A percentile compares a stretch with the other conserved stretches of the same genome.
Evolutionary conservation across 108 stramenopile species (phyloP).

Genomic region (Nitzschia palea): DNA sequence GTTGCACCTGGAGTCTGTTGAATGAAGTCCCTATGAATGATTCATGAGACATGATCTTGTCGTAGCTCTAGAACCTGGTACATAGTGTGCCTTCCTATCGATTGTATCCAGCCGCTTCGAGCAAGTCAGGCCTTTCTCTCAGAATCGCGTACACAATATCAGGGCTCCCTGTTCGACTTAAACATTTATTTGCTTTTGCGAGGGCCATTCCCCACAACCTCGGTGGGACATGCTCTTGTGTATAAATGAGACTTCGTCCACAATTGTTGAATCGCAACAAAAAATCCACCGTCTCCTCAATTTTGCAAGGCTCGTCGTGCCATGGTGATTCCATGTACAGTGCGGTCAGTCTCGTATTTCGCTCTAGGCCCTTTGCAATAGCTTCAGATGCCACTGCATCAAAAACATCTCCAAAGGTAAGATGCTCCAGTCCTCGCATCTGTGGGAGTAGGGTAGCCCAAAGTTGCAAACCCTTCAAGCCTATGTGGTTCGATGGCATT

Average conservation of each 20-base stretch:
- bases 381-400: slow-evolving; percentile 24
- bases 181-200: slow-evolving; percentile 6
- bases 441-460: slow-evolving; percentile 26
- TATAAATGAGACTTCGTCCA: slow-evolving; percentile 25
- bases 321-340: slow-evolving; percentile 27
- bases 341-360: slow-evolving; percentile 13
- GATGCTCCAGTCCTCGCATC: slow-evolving; percentile 33
- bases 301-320: background rate
- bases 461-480: slow-evolving; percentile 17
- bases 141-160: slow-evolving; percentile 35
- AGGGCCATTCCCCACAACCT: slow-evolving; percentile 22
- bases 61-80: too few species aligned
- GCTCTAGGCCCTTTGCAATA: slow-evolving; percentile 14
- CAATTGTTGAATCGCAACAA: slow-evolving; percentile 31
- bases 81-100: too few species aligned
- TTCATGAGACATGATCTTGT: too few species aligned
- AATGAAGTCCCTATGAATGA: too few species aligned
- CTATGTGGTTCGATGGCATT: slow-evolving; percentile 34
- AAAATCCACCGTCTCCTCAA: slow-evolving; percentile 26
- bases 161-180: slow-evolving; percentile 7
- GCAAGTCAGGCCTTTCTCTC: slow-evolving; percentile 30
- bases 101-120: too few species aligned
- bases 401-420: slow-evolving; percentile 30
- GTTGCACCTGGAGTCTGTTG: too few species aligned
- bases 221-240: background rate